Base-by-base conservation (phyloP, 495 filamentous ascomycete genomes). In the Sabuloglossum arenarium region DNA sequence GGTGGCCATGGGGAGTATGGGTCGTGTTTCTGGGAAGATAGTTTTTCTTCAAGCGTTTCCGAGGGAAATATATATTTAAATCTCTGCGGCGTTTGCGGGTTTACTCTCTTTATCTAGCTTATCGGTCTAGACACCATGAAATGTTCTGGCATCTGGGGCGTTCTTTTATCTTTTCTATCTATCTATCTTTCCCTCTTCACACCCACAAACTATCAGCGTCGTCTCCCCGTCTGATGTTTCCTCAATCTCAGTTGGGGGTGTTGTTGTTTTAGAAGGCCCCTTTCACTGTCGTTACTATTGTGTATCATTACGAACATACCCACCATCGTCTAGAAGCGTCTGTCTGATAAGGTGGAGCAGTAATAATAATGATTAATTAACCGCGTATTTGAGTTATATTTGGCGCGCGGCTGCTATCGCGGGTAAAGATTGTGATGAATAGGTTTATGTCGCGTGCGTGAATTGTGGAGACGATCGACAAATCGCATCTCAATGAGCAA, bases 91-190 rank as follows among this genome's bases (percentile, higher is more conserved):
- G 45, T 47, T 47, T 2, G 6, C 9, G 42, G 45, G 45, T 4
- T 27, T 47, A n/a, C n/a, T n/a, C n/a, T 9, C 23, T n/a, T 47
- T 24, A 24, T 47, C 45, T 47, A 27, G 45, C 45, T 47, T 1
- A n/a, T 8, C n/a, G 6, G 45, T 12, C 45, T 47, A 47, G 45
- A 47, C 19, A 16, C 45, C 19, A 12, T 47, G 45, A 47, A 47
- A 47, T 47, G n/a, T 24, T n/a, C 45, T 6, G 45, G 45, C 45
- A 24, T 47, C 45, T 24, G 21, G 45, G 45, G 45, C 45, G 45
- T 24, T 23, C 57, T 32, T 59, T 60, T 56, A 34, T 60, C 52
- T 59, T 50, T 37, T 54, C 52, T 37, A 46, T 30, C 59, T 55
- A n/a, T n/a, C 30, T 52, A 46, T 60, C 50, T 49, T 34, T 52